phyloP scores from a whole-genome alignment of 495 filamentous ascomycete species.

The Barbatosphaeria neglecta region DNA sequence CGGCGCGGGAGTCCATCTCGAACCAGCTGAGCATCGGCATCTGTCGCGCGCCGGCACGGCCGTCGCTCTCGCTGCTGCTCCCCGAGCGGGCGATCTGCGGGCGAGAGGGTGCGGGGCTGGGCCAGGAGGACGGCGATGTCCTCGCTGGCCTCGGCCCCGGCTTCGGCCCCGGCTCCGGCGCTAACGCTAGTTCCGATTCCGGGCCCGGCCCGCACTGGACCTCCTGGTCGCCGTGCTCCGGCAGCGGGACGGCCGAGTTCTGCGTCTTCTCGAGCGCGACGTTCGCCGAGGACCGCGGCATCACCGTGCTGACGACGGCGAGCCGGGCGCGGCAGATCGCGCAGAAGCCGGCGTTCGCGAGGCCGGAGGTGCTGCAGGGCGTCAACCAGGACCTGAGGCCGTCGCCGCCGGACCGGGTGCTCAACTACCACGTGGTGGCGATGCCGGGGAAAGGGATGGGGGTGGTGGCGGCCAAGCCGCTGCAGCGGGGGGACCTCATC shows the following conservation, averaged over 20 bases:
- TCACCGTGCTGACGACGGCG: conserved; percentile 18
- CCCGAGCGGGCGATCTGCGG: conserved; percentile 5
- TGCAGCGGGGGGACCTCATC: conserved; percentile 18
- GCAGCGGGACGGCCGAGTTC: conserved; percentile 3
- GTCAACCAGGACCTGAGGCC: conserved; percentile 15
- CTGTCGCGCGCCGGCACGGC: not conserved
- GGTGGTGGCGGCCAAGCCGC: conserved; percentile 14
- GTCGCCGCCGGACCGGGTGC: too few relatives aligned
- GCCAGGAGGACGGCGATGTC: not conserved
- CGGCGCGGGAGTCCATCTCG: not conserved
- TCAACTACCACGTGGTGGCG: conserved; percentile 14
- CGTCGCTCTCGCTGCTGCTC: not conserved
- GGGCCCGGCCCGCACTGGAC: too few relatives aligned
- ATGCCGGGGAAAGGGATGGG: conserved; percentile 25
- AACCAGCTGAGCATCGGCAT: not conserved
- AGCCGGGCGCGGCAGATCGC: conserved; percentile 12
- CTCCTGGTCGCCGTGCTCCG: conserved; percentile 13
- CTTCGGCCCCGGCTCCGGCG: too few relatives aligned
- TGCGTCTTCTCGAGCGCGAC: conserved; percentile 20
- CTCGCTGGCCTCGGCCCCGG: too few relatives aligned
- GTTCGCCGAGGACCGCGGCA: conserved; percentile 18
- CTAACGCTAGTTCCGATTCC: too few relatives aligned
- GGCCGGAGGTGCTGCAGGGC: conserved; percentile 7
- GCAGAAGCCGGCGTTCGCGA: conserved; percentile 10
- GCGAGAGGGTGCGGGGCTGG: not conserved